A percentile compares a stretch with the other conserved stretches of the same genome.
Evolutionary conservation across 108 stramenopile genomes (phyloP).

Genomic region (Thalassiosira profunda): DNA sequence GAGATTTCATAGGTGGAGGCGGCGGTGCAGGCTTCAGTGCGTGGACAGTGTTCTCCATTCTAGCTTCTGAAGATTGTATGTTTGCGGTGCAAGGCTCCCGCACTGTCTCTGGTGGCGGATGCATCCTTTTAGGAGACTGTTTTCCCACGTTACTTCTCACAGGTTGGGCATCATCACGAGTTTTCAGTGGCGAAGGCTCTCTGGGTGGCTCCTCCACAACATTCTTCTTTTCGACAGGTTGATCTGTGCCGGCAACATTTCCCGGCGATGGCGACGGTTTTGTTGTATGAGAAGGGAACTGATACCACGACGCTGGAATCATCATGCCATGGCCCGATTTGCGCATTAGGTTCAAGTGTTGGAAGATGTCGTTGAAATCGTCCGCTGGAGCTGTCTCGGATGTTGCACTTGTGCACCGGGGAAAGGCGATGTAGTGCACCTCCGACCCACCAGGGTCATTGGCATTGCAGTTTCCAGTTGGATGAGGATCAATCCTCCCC

Average conservation of each 20-base stretch:
- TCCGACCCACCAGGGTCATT: background rate
- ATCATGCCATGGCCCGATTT: constrained; percentile 17
- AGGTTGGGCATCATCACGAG: background rate
- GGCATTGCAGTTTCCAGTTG: background rate
- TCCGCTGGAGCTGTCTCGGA: background rate
- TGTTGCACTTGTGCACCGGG: background rate
- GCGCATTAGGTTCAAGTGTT: background rate
- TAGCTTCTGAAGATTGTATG: background rate
- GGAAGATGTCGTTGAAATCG: background rate
- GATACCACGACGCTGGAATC: constrained; percentile 21
- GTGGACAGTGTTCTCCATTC: background rate
- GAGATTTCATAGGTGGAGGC: background rate
- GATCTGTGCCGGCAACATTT: background rate
- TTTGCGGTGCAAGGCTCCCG: no score
- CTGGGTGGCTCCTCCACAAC: background rate
- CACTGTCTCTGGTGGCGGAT: background rate
- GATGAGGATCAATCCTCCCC: constrained; percentile 17
- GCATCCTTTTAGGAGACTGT: background rate
- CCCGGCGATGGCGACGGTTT: background rate
- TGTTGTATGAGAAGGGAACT: constrained; percentile 9
- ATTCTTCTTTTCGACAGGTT: background rate
- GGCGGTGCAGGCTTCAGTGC: background rate
- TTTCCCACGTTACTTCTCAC: background rate
- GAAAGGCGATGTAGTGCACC: constrained; percentile 13
- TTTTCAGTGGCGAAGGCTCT: background rate